Conservation (phyloP, 768 basidiomycete species). For the Serendipita sp. region DNA sequence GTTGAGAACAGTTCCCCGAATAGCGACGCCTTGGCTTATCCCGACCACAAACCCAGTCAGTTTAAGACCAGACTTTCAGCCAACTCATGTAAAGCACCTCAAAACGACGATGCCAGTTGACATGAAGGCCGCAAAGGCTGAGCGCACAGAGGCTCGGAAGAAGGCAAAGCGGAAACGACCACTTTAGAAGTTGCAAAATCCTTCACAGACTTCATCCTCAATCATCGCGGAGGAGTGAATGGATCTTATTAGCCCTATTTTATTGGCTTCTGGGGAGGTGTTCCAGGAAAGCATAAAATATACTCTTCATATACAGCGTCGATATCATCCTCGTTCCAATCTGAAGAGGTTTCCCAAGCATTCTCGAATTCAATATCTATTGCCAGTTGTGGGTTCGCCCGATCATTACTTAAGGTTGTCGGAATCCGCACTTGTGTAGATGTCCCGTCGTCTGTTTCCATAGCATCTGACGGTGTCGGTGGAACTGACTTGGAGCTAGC, state of each 20-base stretch:
- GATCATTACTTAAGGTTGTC: not conserved
- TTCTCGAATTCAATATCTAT: slow-evolving; percentile 78
- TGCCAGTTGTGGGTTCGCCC: slow-evolving; percentile 24
- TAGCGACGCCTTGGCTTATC: slow-evolving; percentile 53
- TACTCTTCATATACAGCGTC: slow-evolving; percentile 60
- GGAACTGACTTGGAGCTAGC: not conserved
- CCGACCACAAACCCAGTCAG: slow-evolving; percentile 11
- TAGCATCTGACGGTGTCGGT: slow-evolving; percentile 2
- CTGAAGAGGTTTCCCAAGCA: slow-evolving; percentile 77
- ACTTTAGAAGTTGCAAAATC: not conserved
- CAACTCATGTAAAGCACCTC: slow-evolving; percentile 70
- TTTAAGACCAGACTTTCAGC: slow-evolving; percentile 24
- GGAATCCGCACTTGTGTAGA: not conserved
- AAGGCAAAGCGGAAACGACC: slow-evolving; percentile 26
- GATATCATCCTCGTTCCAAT: slow-evolving; percentile 81
- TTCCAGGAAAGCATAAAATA: slow-evolving; percentile 43
- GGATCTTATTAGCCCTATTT: not conserved
- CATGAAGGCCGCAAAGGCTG: slow-evolving; percentile 51
- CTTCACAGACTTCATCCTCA: not conserved
- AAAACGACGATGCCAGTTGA: slow-evolving; percentile 64
- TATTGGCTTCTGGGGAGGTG: not conserved
- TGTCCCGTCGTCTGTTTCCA: slow-evolving; percentile 25
- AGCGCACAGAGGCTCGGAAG: slow-evolving; percentile 32
- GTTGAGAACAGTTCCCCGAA: slow-evolving; percentile 26
- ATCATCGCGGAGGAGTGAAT: not conserved